Evolutionary conservation across 768 basidiomycete species (phyloP), one percentile per base, ranked within the genome.

Genomic region (Crepidotus variabilis): DNA sequence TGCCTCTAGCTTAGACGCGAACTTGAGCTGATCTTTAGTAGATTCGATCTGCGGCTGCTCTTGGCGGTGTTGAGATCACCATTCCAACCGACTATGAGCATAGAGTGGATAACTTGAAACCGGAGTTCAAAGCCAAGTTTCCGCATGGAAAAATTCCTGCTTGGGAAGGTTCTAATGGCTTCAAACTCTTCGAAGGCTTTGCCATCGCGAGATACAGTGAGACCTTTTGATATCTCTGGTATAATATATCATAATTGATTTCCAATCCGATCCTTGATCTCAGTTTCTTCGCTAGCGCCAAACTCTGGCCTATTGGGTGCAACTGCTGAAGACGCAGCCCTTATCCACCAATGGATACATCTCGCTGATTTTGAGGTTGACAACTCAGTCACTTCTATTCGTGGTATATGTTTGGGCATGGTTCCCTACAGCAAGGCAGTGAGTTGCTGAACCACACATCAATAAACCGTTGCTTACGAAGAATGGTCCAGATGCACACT

Each of bases 181-280:
- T 92, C 79, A 81, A 77, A 65, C 75, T 97, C 57, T 82, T 84
- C 63, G 96, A 96, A 78, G 79, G 82, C 54, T 67, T 74, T 54
- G 84, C 93, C 48, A 93, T 98, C 71, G 89, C 92, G 46, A 86
- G 84, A 55, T 94, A 96, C 75, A 64, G 96, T 98, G 74, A 84
- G 94, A 87, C 52, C 61, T 23, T 51, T 52, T 57, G 35, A 61
- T 62, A 64, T 71, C 68, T 8, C 16, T 36, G 35, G 9, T 16
- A 36, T 16, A 8, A 36, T 34, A 36, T 67, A 64, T 72, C 69
- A 63, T 67, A 57, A 70, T 72, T 69, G 70, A 71, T 72, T 66
- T 46, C 55, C 28, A n/a, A n/a, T n/a, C n/a, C n/a, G n/a, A n/a
- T 39, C 47, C 53, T 39, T 51, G 59, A 62, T 18, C 56, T 36